Conservation (phyloP, 805 yeast genomes). For the Osmozyma mogii region DNA sequence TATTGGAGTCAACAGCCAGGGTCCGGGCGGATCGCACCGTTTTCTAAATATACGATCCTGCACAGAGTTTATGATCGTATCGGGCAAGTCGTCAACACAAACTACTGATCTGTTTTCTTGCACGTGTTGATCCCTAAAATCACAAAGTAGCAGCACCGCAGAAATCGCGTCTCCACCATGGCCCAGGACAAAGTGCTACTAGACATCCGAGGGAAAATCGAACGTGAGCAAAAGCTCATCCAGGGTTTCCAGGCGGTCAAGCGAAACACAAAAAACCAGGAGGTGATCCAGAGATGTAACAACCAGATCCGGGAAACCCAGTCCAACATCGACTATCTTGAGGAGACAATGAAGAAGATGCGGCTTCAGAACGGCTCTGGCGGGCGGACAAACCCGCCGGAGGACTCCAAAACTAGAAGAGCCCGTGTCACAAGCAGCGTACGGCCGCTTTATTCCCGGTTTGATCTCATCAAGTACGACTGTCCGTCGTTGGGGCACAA, state of each 20-base stretch:
- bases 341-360: conserved; percentile 64
- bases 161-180: conserved; percentile 3
- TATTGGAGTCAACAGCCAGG: background rate
- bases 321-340: conserved; percentile 81
- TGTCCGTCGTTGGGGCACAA: conserved; percentile 92
- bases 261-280: conserved; percentile 67
- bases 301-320: conserved; percentile 86
- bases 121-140: too few species aligned
- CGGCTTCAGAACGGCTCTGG: conserved; percentile 23
- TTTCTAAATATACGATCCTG: background rate
- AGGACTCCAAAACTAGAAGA: conserved; percentile 3
- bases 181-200: conserved; percentile 29
- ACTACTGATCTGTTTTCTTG: background rate
- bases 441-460: conserved; percentile 50
- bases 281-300: conserved; percentile 86
- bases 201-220: conserved; percentile 80
- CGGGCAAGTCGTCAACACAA: conserved; percentile 12
- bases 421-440: conserved; percentile 5
- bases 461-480: conserved; percentile 84
- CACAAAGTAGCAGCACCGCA: background rate
- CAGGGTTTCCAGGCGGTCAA: conserved; percentile 79
- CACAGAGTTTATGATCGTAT: conserved; percentile 1
- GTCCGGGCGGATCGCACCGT: background rate
- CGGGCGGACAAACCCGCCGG: conserved; percentile 7
- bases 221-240: conserved; percentile 79